Evolutionary conservation across 1,284 basidiomycete species (phyloP), one percentile per base, ranked within the genome.

Genomic region (Fomitopsis schrenkii): DNA sequence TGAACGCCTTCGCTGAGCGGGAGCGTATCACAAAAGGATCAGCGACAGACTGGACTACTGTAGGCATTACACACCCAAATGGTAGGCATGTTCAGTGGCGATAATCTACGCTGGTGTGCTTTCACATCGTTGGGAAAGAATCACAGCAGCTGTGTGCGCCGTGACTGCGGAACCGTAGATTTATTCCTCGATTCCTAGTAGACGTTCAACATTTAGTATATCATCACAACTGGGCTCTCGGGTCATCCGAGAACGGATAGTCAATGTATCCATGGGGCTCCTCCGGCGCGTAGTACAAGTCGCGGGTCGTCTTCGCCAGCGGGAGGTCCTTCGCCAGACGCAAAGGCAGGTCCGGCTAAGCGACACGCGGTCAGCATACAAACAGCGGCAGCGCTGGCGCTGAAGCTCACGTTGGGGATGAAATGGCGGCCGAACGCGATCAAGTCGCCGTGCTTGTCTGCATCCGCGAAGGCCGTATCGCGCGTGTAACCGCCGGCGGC

Each of bases 361-460:
- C 44, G 10, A 73, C 0, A 79, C 77, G 60, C 80, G 80, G 57
- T 79, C 76, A 22, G 72, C 76, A 38, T 80, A 79, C 10, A 1
- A 7, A 30, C 15, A 26, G 5, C 14, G 30, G 8, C 22, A 46
- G 33, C 8, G 44, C 42, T 30, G 10, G 12, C n/a, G 26, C 8
- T 7, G 41, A 22, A 15, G 28, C 77, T 19, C 44, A 80, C 75
- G 63, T 81, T 80, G 1, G 77, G 70, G 57, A 84, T 80, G 66
- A 81, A 86, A 59, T 69, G 70, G 10, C 83, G 72, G 1, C 81
- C 85, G 63, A 83, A 80, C 0, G 77, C 80, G 46, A 83, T 70
- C 5, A 82, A 41, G 64, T 79, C 69, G 61, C 74, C 70, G 64
- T 69, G 63, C 70, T 72, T 60, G 64, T 74, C 72, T 0, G 72